Evolutionary conservation across 2,329 filamentous ascomycete genomes (phyloP).

Genomic region (Monosporascus sp.): DNA sequence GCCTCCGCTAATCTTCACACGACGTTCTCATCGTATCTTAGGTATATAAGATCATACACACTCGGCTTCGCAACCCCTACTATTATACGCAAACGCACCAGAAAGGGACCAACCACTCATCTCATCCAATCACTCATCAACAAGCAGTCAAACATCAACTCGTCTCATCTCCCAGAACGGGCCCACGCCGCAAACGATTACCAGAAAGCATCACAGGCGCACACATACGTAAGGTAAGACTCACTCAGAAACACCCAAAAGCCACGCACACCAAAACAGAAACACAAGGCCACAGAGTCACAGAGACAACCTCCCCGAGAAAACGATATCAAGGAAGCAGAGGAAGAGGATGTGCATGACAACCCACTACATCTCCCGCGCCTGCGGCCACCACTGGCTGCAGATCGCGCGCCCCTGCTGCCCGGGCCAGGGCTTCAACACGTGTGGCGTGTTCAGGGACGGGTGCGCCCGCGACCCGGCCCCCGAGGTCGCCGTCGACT

Average conservation of each 20-base stretch:
- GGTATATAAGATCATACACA: too few relatives aligned
- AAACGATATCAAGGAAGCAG: not conserved
- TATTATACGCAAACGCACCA: too few relatives aligned
- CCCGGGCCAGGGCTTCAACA: conserved; percentile 45
- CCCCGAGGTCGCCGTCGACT: conserved; percentile 27
- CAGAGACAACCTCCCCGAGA: not conserved
- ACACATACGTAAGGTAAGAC: not conserved
- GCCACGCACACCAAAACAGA: too few relatives aligned
- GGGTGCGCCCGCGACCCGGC: conserved; percentile 30
- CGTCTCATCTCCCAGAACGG: too few relatives aligned
- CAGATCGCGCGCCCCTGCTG: conserved; percentile 41
- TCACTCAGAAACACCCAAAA: not conserved
- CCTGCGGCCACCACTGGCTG: conserved; percentile 49
- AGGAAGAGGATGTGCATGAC: conserved; percentile 39
- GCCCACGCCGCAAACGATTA: too few relatives aligned
- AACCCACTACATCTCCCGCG: conserved; percentile 42
- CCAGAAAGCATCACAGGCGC: too few relatives aligned
- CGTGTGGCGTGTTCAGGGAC: conserved; percentile 38
- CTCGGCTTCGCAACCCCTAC: too few relatives aligned
- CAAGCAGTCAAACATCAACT: too few relatives aligned
- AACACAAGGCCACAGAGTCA: not conserved
- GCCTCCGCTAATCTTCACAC: too few relatives aligned
- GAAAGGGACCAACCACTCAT: too few relatives aligned
- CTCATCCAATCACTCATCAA: too few relatives aligned
- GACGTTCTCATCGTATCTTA: too few relatives aligned